A percentile compares a stretch with the other conserved stretches of the same genome.
Evolutionary conservation across 306 rosid species (phyloP).

Genomic region (Quillaja saponaria): DNA sequence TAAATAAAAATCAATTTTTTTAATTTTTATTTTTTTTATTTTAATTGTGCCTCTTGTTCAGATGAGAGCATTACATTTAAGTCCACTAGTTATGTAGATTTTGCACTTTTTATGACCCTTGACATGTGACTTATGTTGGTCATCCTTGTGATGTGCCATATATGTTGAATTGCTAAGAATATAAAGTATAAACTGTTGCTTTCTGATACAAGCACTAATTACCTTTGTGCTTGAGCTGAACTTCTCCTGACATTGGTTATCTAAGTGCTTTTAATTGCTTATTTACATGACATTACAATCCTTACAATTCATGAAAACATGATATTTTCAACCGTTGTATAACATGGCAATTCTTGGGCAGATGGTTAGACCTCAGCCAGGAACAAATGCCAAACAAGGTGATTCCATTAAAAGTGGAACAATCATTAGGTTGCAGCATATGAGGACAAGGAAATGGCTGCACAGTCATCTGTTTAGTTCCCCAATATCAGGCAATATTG

Average conservation of each 20-base stretch:
- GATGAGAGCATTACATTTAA: no score
- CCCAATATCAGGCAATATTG: constrained; percentile 90
- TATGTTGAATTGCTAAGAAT: not conserved
- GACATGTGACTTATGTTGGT: not conserved
- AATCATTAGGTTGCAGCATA: constrained; percentile 85
- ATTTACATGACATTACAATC: not conserved
- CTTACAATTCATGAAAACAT: not conserved
- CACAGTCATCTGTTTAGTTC: constrained; percentile 97
- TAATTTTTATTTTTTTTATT: no score
- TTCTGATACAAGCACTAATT: not conserved
- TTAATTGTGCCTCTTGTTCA: no score
- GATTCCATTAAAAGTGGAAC: constrained; percentile 77
- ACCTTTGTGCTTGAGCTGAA: not conserved
- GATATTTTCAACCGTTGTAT: not conserved
- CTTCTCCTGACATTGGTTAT: not conserved
- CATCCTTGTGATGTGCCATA: not conserved
- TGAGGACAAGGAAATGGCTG: constrained; percentile 96
- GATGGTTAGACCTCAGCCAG: constrained; percentile 77
- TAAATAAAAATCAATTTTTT: no score
- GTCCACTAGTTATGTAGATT: no score
- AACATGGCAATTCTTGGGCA: constrained; percentile 33
- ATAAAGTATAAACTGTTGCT: not conserved
- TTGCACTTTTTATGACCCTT: not conserved
- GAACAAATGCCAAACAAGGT: constrained; percentile 84
- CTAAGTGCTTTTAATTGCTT: not conserved